phyloP scores from a whole-genome alignment of 768 basidiomycete species.

The Lentinula sp. region DNA sequence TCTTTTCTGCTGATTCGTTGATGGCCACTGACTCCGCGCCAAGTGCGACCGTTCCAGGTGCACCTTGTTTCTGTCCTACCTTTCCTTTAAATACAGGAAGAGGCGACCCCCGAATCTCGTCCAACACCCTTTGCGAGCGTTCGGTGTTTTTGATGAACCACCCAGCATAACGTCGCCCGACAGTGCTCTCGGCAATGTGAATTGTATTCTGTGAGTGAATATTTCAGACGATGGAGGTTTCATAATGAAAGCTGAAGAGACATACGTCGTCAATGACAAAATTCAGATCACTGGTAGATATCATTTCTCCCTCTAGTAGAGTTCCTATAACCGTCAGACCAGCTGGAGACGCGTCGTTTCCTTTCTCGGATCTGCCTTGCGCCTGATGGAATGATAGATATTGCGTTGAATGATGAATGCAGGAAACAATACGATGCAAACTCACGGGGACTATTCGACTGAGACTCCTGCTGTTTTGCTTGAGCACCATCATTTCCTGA shows the following conservation, averaged over 20 bases:
- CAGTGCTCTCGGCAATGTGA: slow-evolving; percentile 91
- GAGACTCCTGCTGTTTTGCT: slow-evolving; percentile 77
- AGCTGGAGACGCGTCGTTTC: slow-evolving; percentile 14
- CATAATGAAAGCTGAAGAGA: slow-evolving; percentile 6
- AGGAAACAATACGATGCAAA: not conserved
- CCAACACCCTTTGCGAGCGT: slow-evolving; percentile 81
- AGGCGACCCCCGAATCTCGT: slow-evolving; percentile 58
- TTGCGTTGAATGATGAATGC: not conserved
- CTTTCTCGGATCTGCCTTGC: slow-evolving; percentile 13
- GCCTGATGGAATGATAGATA: slow-evolving; percentile 25
- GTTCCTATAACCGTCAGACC: slow-evolving; percentile 26
- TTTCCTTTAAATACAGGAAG: slow-evolving; percentile 27
- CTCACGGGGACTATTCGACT: slow-evolving; percentile 52
- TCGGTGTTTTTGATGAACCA: slow-evolving; percentile 98
- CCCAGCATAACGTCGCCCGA: slow-evolving; percentile 88
- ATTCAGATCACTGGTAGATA: slow-evolving; percentile 89
- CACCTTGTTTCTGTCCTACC: not conserved
- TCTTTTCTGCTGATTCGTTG: not conserved
- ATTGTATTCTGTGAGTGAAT: slow-evolving; percentile 74
- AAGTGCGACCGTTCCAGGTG: not conserved
- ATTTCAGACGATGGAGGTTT: not conserved
- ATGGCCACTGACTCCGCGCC: not conserved
- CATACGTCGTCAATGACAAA: slow-evolving; percentile 91
- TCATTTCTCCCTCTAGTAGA: slow-evolving; percentile 79
- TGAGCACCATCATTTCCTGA: slow-evolving; percentile 96